These are phyloP conservation scores for Erythrobasidium yunnanense DNA, from an alignment of 768 basidiomycete genomes.

Conservation along the genomic window DNA sequence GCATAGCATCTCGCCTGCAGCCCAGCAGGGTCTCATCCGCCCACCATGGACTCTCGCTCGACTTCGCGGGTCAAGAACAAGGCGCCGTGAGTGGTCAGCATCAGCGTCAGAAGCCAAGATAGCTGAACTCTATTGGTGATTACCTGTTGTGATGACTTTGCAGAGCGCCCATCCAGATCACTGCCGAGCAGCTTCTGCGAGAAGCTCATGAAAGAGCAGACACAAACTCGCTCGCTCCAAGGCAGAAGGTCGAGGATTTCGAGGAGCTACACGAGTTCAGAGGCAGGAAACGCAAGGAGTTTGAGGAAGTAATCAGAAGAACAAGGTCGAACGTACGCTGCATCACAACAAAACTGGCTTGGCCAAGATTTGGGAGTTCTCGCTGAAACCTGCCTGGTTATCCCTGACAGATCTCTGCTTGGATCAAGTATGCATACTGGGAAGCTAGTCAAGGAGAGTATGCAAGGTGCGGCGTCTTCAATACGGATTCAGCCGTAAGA, in stretches of 20 bases:
- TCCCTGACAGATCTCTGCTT: constrained; percentile 43
- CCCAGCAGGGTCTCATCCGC: too few relatives aligned
- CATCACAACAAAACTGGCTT: background rate
- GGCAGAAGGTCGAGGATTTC: constrained; percentile 90
- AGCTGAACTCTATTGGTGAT: too few relatives aligned
- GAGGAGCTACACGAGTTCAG: constrained; percentile 71
- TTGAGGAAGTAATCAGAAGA: constrained; percentile 59
- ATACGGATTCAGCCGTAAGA: too few relatives aligned
- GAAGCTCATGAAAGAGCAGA: constrained; percentile 99
- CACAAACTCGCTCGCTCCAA: constrained; percentile 76
- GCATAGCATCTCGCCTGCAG: too few relatives aligned
- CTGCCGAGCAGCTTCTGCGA: constrained; percentile 91
- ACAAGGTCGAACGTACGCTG: constrained; percentile 41
- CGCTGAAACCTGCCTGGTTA: constrained; percentile 11
- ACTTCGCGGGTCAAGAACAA: constrained; percentile 26
- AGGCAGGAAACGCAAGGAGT: constrained; percentile 75
- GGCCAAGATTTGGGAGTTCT: background rate
- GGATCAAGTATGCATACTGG: constrained; percentile 50
- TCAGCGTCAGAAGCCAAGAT: too few relatives aligned
- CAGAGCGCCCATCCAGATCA: constrained; percentile 55
- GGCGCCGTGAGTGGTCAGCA: constrained; percentile 16
- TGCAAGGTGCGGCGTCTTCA: too few relatives aligned
- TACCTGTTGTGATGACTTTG: too few relatives aligned
- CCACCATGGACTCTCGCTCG: constrained; percentile 12
- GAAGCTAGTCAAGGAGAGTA: constrained; percentile 95